A percentile compares a stretch with the other conserved stretches of the same genome.
Conservation (phyloP, 768 basidiomycete species). For the Agaricus bisporus region DNA sequence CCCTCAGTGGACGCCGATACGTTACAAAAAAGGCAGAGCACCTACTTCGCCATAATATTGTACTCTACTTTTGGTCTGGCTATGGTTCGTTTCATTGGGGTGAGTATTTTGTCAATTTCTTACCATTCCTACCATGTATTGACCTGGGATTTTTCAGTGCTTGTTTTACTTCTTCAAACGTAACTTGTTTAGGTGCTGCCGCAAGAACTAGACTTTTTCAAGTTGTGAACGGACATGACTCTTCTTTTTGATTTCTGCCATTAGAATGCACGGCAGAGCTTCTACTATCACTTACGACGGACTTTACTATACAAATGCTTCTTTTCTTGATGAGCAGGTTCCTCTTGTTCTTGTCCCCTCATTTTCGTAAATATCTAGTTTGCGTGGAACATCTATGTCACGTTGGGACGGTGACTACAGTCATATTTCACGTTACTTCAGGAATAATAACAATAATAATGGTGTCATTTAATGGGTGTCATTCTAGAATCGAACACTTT, state of each 20-base stretch:
- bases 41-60: slow-evolving; percentile 73
- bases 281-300: background rate
- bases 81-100: slow-evolving; percentile 68
- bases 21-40: slow-evolving; percentile 37
- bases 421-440: background rate
- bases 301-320: background rate
- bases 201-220: slow-evolving; percentile 45
- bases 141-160: slow-evolving; percentile 42
- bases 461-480: background rate
- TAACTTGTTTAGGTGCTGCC: slow-evolving; percentile 78
- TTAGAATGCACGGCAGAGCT: background rate
- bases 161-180: slow-evolving; percentile 78
- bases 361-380: background rate
- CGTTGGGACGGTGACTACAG: background rate
- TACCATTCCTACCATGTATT: background rate
- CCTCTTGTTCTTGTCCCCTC: background rate
- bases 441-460: background rate
- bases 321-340: background rate
- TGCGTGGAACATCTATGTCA: background rate
- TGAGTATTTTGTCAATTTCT: slow-evolving; percentile 30
- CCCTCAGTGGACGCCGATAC: slow-evolving; percentile 32
- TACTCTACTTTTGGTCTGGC: slow-evolving; percentile 76
- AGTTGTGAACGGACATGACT: slow-evolving; percentile 4
- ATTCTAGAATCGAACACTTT: background rate
- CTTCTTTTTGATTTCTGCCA: background rate